These are phyloP conservation scores for Ceratobasidium sp. DNA, from an alignment of 1,284 basidiomycete species.

Conservation along the genomic window DNA sequence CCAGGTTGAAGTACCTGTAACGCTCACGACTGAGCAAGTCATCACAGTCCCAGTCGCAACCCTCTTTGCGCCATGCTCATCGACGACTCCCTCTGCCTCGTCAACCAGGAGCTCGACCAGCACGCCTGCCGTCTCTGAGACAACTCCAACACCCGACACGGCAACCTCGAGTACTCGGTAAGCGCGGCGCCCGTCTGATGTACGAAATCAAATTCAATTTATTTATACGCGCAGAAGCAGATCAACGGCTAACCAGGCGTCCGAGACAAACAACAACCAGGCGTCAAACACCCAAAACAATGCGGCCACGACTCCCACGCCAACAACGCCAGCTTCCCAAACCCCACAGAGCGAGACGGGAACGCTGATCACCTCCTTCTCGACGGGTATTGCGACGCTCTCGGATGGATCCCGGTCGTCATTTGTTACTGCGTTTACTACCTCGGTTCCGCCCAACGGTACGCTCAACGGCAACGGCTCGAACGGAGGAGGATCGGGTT, in stretches of 20 bases:
- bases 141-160: neutral
- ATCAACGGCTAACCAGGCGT: too few species aligned
- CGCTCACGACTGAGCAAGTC: constrained; percentile 1
- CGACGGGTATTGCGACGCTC: constrained; percentile 6
- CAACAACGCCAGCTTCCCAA: constrained; percentile 7
- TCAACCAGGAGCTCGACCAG: neutral
- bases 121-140: neutral
- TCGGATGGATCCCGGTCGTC: constrained; percentile 25
- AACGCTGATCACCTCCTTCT: constrained; percentile 8
- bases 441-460: constrained; percentile 22
- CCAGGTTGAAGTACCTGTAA: neutral
- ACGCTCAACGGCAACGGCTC: constrained; percentile 18
- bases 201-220: neutral
- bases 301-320: neutral
- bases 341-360: constrained; percentile 20
- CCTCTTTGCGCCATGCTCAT: constrained; percentile 24
- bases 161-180: too few species aligned
- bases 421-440: neutral
- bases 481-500: constrained; percentile 2
- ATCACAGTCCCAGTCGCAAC: constrained; percentile 19
- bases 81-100: neutral
- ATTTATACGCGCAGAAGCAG: neutral
- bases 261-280: neutral
- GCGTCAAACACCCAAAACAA: neutral
- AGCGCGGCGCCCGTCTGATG: too few species aligned